A percentile compares a stretch with the other conserved stretches of the same genome.
Evolutionary conservation across 441 rosid genomes (phyloP).

Genomic region (Euphorbia schlechtendalii): DNA sequence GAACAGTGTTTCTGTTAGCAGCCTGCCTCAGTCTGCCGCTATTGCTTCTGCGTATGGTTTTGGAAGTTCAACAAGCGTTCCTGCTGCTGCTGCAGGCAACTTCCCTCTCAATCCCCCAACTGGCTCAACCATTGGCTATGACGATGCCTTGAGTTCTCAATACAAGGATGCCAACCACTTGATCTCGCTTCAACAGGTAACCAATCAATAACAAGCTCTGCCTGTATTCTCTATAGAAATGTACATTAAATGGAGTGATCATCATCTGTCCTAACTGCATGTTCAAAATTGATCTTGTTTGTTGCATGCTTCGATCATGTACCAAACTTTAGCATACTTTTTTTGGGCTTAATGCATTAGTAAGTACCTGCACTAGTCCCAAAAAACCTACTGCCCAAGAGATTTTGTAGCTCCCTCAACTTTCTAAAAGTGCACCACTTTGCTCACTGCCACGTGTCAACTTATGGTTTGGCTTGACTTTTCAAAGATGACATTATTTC

Average conservation of each 20-base stretch:
- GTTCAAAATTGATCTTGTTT: not conserved
- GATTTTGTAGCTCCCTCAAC: too few relatives aligned
- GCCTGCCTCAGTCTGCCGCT: constrained; percentile 81
- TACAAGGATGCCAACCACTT: constrained; percentile 74
- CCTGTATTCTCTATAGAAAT: not conserved
- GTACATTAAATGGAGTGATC: not conserved
- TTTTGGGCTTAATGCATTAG: too few relatives aligned
- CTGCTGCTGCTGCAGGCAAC: constrained; percentile 31
- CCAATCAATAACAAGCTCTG: not conserved
- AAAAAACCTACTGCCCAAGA: too few relatives aligned
- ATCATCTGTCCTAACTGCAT: not conserved
- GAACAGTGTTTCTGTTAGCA: constrained; percentile 66
- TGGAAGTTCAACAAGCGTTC: constrained; percentile 65
- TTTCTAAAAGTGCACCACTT: too few relatives aligned
- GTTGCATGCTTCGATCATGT: not conserved
- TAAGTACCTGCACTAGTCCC: too few relatives aligned
- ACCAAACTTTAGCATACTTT: too few relatives aligned
- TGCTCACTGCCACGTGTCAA: too few relatives aligned
- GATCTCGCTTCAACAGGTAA: constrained; percentile 84
- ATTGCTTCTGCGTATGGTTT: constrained; percentile 85
- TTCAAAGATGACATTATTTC: too few relatives aligned
- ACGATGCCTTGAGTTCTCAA: constrained; percentile 76
- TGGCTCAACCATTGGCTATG: constrained; percentile 62
- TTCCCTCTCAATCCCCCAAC: constrained; percentile 62
- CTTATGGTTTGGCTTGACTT: too few relatives aligned